Percentiles rank a stretch among this genome's conserved stretches.
These are phyloP conservation scores for Brettanomyces nanus DNA, from an alignment of 805 yeast species.

Conservation along the genomic window DNA sequence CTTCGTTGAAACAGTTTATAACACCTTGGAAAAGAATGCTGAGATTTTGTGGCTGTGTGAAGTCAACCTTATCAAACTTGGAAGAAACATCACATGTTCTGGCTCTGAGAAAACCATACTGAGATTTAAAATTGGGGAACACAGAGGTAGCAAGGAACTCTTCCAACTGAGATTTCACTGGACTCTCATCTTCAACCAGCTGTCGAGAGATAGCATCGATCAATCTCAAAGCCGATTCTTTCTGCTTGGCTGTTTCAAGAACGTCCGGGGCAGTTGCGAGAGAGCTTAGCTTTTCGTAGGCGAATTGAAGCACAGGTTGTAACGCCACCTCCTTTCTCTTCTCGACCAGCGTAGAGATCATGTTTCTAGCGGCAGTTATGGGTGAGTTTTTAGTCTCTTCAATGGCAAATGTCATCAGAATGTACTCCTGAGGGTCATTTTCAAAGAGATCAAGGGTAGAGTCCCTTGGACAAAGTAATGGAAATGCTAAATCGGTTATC, in stretches of 20 bases:
- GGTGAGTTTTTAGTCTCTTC: slow-evolving; percentile 57
- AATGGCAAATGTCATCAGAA: slow-evolving; percentile 64
- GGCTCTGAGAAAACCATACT: slow-evolving; percentile 63
- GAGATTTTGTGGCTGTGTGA: slow-evolving; percentile 31
- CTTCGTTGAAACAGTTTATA: slow-evolving; percentile 37
- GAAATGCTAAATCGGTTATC: slow-evolving; percentile 68
- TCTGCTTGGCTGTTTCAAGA: slow-evolving; percentile 50
- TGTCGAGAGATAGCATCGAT: slow-evolving; percentile 65
- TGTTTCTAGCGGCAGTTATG: slow-evolving; percentile 70
- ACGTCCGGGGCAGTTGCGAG: slow-evolving; percentile 30
- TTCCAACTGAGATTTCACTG: slow-evolving; percentile 59
- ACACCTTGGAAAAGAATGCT: slow-evolving; percentile 39
- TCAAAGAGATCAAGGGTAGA: slow-evolving; percentile 71
- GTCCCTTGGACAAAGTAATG: slow-evolving; percentile 67
- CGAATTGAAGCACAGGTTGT: slow-evolving; percentile 52
- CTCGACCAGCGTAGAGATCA: slow-evolving; percentile 63
- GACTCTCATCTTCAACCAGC: slow-evolving; percentile 45
- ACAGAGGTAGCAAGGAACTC: slow-evolving; percentile 53
- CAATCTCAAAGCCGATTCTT: slow-evolving; percentile 74
- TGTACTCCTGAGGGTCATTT: slow-evolving; percentile 85
- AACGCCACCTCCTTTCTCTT: slow-evolving; percentile 57
- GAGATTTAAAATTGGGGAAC: slow-evolving; percentile 62
- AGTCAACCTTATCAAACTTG: slow-evolving; percentile 55
- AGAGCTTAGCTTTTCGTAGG: slow-evolving; percentile 40
- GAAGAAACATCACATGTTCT: slow-evolving; percentile 61